Evolutionary conservation across 352 stramenopile genomes (phyloP), one percentile per base, ranked within the genome.

Genomic region (Plasmopara viticola): DNA sequence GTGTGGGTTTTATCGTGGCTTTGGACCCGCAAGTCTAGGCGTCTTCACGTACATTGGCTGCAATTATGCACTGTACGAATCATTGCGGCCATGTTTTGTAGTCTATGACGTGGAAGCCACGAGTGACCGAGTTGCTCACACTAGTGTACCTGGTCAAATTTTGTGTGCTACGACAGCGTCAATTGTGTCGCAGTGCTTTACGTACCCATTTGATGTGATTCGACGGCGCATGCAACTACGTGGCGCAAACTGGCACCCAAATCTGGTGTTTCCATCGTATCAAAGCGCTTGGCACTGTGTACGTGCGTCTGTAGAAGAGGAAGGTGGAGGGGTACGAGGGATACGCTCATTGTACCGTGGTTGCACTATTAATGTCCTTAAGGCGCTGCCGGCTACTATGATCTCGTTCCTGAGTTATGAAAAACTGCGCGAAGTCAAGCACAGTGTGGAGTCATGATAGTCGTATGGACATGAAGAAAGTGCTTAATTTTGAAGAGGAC

Each of bases 11-110:
- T 94, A 92, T 49, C 72, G 72, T 13, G 84, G 84, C 17, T 92
- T 91, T 62, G 61, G 53, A 2, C 68, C 78, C 7, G 74, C 79
- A 28, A 90, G 68, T 53, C 57, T 92, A 38, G 84, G 84, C 5
- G 74, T 87, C 8, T 89, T 87, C 52, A 70, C 69, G 33, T 94
- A 91, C 69, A 91, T 92, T 38, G 84, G 84, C 34, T 83, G 79
- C 56, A 92, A 90, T 58, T 85, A 88, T 58, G 68, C 82, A 12
- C 77, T 92, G 12, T 94, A 94, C 58, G 84, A 92, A 60, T 87
- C 72, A 33, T 57, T 91, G n/a, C 78, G 84, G 0, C 84, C 84
- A 12, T 68, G 84, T 17, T 87, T 93, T 29, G 73, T 90, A 47
- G 58, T 90, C 14, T 90, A 92, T 66, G 74, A 90, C 58, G 83